Evolutionary conservation across 352 stramenopile species (phyloP).

Genomic region (Globisporangium barbulae): DNA sequence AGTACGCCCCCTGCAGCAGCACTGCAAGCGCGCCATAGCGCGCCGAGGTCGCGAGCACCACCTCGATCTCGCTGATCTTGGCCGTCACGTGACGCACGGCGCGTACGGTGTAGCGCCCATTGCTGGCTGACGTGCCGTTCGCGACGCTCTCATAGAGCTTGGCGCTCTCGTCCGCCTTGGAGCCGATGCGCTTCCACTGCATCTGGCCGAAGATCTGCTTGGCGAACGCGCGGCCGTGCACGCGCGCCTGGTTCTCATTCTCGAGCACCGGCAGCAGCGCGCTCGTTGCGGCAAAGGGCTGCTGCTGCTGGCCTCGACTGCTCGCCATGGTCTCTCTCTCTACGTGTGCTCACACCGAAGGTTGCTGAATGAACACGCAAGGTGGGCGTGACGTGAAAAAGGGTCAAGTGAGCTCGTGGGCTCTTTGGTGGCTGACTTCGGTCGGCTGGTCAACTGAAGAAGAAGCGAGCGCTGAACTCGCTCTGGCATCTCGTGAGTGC

Average conservation of each 20-base stretch:
- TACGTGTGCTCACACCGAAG: too few relatives aligned
- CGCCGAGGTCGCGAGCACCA: constrained; percentile 41
- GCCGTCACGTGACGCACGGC: constrained; percentile 51
- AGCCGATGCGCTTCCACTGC: constrained; percentile 63
- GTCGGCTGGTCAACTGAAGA: too few relatives aligned
- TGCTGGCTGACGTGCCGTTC: constrained; percentile 3
- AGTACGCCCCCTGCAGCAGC: constrained; percentile 43
- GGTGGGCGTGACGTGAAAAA: too few relatives aligned
- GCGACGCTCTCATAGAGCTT: constrained; percentile 54
- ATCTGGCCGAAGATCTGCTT: constrained; percentile 71
- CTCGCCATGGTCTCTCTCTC: background rate
- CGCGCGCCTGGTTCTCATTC: constrained; percentile 51
- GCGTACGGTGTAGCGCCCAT: constrained; percentile 39
- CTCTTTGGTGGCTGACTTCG: too few relatives aligned
- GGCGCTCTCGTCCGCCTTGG: constrained; percentile 44
- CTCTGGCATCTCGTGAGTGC: background rate
- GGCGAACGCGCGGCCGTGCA: constrained; percentile 45
- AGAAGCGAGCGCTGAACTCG: too few relatives aligned
- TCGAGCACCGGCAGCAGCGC: constrained; percentile 28
- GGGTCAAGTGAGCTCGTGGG: too few relatives aligned
- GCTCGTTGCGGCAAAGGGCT: background rate
- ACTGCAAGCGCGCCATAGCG: constrained; percentile 31
- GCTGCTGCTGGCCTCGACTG: background rate
- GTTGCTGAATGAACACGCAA: too few relatives aligned
- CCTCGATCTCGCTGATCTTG: constrained; percentile 49